Base-by-base conservation (phyloP, 352 stramenopile species). In the Globisporangium perplexum region DNA sequence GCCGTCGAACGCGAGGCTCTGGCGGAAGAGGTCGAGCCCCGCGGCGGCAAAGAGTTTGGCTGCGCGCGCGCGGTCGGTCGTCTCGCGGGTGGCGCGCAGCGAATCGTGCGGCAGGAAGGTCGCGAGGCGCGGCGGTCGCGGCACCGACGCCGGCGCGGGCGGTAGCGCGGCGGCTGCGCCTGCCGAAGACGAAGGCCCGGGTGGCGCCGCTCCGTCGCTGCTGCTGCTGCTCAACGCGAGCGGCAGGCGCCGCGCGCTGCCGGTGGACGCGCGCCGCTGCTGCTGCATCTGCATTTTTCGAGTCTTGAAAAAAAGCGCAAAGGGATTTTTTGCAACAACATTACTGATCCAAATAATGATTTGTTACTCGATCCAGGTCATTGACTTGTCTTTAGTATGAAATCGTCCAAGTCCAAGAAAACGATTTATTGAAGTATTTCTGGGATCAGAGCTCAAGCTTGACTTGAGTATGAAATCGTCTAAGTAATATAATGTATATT, bases 21-120 rank as follows among this genome's bases (percentile, higher is more conserved):
- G 57, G 38, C 78, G 73, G 51, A 89, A 87, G 53, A 89, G 76
- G 23, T 86, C 72, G 33, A 74, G 68, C 0, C 78, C 78, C 2
- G 75, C 78, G n/a, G 67, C 63, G 0, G 78, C 78, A 20, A 89
- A 60, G 24, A 83, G 65, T 38, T 50, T 59, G 22, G 42, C 38
- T 43, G 52, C 53, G 53, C 55, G 53, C 15, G 33, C 45, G 20
- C 41, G 38, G 1, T 43, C 17, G 22, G 14, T 10, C 36, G 30
- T 38, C 23, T 28, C 23, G 18, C 11, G 47, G 8, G 53, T 53
- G 38, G 56, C 54, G 12, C 68, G 65, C 55, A 77, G 50, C 44
- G 74, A 86, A 68, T 86, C 69, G 48, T 78, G 56, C 22, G 74
- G 74, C 23, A 82, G 58, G 35, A 83, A 50, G 2, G 67, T 75